These are phyloP conservation scores for Sphaerobolus stellatus DNA, from an alignment of 1,284 basidiomycete species.

Conservation along the genomic window DNA sequence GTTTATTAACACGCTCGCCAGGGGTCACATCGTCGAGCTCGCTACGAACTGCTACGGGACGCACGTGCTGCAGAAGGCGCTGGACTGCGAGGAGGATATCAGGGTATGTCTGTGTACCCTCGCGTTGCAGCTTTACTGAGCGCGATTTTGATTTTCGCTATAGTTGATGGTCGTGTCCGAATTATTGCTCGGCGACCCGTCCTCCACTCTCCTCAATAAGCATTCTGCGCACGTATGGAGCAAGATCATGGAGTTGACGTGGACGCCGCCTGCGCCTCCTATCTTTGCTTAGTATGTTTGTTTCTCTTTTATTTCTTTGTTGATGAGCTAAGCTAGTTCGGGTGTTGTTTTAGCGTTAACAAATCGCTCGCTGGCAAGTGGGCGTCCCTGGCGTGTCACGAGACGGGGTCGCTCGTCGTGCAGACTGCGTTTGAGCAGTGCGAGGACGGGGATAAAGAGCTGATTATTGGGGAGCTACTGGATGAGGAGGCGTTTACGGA, in stretches of 20 bases:
- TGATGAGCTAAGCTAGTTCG: slow-evolving; percentile 11
- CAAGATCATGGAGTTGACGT: slow-evolving; percentile 84
- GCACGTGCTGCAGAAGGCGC: slow-evolving; percentile 82
- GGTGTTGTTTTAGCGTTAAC: slow-evolving; percentile 57
- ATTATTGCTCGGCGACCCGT: slow-evolving; percentile 74
- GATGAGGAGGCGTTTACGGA: slow-evolving; percentile 68
- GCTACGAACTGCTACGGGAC: slow-evolving; percentile 85
- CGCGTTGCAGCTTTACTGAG: neutral
- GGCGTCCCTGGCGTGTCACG: slow-evolving; percentile 83
- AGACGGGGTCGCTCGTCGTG: slow-evolving; percentile 80
- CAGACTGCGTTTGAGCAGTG: slow-evolving; percentile 85
- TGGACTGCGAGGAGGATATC: slow-evolving; percentile 83
- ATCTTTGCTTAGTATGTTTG: slow-evolving; percentile 74
- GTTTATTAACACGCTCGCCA: slow-evolving; percentile 26
- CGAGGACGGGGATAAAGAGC: slow-evolving; percentile 76
- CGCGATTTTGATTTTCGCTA: neutral
- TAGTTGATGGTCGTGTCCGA: slow-evolving; percentile 73
- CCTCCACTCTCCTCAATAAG: slow-evolving; percentile 80
- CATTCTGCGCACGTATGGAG: slow-evolving; percentile 87
- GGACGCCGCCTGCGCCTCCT: slow-evolving; percentile 78
- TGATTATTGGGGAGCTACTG: slow-evolving; percentile 74
- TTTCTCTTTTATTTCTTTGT: slow-evolving; percentile 6
- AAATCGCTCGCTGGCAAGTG: slow-evolving; percentile 80
- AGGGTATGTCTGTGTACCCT: slow-evolving; percentile 30
- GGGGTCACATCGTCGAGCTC: slow-evolving; percentile 76